Conservation (phyloP, 2,329 filamentous ascomycete species). For the Ophiostoma novo-ulmi region DNA sequence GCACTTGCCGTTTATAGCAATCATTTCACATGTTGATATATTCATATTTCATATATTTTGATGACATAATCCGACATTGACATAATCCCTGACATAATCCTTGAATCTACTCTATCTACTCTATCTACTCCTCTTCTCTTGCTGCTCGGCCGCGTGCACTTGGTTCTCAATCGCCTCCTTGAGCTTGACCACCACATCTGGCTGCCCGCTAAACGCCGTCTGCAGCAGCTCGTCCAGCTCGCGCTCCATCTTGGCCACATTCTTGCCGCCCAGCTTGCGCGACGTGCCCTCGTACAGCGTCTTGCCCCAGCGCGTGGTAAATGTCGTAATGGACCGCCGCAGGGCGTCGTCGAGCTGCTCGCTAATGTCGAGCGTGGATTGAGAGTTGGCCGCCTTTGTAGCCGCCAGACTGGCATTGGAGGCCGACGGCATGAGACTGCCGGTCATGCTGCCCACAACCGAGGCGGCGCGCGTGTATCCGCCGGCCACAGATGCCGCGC, state of each 20-base stretch:
- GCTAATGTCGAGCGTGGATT: constrained; percentile 50
- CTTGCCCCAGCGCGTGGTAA: constrained; percentile 56
- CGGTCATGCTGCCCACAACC: constrained; percentile 21
- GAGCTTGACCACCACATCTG: constrained; percentile 54
- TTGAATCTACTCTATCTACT: neutral
- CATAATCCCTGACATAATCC: too few relatives aligned
- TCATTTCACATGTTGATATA: neutral
- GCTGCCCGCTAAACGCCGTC: constrained; percentile 54
- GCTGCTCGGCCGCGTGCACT: constrained; percentile 38
- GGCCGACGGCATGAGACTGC: constrained; percentile 6
- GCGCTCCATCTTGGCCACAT: constrained; percentile 48
- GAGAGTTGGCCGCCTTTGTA: constrained; percentile 23
- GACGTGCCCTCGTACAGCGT: constrained; percentile 47
- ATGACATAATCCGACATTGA: neutral
- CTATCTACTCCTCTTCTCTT: constrained; percentile 20
- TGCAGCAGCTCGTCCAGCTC: constrained; percentile 54
- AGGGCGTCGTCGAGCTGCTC: constrained; percentile 61
- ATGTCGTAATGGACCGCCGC: constrained; percentile 57
- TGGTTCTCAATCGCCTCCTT: constrained; percentile 52
- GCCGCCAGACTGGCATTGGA: neutral
- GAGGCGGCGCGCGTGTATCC: constrained; percentile 16
- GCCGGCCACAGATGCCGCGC: constrained; percentile 24
- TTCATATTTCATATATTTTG: neutral
- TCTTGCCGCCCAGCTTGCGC: constrained; percentile 46
- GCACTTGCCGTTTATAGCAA: neutral